Evolutionary conservation across 2,329 filamentous ascomycete genomes (phyloP), one percentile per base, ranked within the genome.

Genomic region (Lecanicillium sp.): DNA sequence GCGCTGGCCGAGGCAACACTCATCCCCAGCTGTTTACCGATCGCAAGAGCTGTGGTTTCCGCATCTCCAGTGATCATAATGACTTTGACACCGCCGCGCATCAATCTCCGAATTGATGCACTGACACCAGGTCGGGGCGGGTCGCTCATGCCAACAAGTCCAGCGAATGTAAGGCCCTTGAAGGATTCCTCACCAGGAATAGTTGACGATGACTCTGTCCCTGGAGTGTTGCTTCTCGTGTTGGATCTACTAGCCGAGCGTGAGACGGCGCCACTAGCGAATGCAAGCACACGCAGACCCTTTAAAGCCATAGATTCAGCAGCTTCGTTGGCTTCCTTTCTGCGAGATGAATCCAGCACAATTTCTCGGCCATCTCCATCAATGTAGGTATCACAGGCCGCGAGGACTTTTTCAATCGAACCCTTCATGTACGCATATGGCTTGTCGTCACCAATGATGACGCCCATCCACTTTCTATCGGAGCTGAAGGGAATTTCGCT

Each of bases 51-150:
- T 3, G 93, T 98, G 1, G 89, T 89, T 64, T 97, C 90, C 14
- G 93, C 89, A 65, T 98, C 93, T 50, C 93, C 93, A 9, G 93
- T 98, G 56, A 98, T 97, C 93, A 98, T 98, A 58, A 98, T 94
- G 40, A 98, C 88, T 65, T 90, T 93, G 53, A 98, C 93, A 32
- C 91, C 91, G 46, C 93, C 93, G 41, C 89, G 83, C 84, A 97
- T 91, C 48, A 98, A 72, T 52, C 86, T 84, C 56, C 88, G 79
- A 56, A 98, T 96, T 5, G 91, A 90, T 54, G 85, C 84, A 56
- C 89, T 86, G 8, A 98, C 93, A 36, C 90, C 90, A 55, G 90
- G 88, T 42, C 93, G 78, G 3, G 93, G 93, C 4, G 93, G 93
- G 63, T 98, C 93, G 56, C 89, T 95, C 91, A 98, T 98, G 40